Base-by-base conservation (phyloP, 495 filamentous ascomycete genomes). In the Talaromyces proteolyticus region DNA sequence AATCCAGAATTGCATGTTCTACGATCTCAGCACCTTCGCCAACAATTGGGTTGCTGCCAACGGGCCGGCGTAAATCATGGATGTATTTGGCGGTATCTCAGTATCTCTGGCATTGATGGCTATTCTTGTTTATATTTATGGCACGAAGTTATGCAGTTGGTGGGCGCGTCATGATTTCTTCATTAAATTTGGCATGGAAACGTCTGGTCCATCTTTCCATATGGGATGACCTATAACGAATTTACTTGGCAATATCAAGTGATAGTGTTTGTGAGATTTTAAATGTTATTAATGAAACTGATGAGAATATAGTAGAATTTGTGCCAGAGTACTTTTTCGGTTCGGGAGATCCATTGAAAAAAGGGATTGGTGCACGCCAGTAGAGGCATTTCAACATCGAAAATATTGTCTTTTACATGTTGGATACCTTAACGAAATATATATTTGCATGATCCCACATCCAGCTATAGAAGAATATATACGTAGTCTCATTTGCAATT, bases 11-110 rank as follows among this genome's bases (percentile, higher is more conserved):
- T 46, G 78, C 34, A 56, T 81, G 5, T 76, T 74, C 1, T 79
- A 78, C 48, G 74, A 73, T 2, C 42, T 78, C 50, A 77, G 69
- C 7, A 79, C 76, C 51, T 79, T 79, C 52, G 73, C 75, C 36
- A 73, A 75, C 52, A 63, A 68, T 44, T 79, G 76, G 76, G 54
- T 76, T 2, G 61, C 52, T 4, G 63, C 57, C 42, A 64, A 73
- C 51, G 74, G 75, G 0, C 58, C 71, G 2, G 56, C 76, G 20
- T 51, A 62, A 7, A 74, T 79, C 6, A 78, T 79, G 59, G 67
- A 65, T 47, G 67, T 78, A n/a, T 66, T 78, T 0, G 76, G 75
- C 0, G 59, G 63, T n/a, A 47, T 21, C 5, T 17, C 14, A 8
- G n/a, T 17, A 6, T 23, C 14, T n/a, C 21, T 47, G 17, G 1